A percentile compares a stretch with the other conserved stretches of the same genome.
Evolutionary conservation across 352 stramenopile genomes (phyloP).

Genomic region (Phytophthora uliginosa): DNA sequence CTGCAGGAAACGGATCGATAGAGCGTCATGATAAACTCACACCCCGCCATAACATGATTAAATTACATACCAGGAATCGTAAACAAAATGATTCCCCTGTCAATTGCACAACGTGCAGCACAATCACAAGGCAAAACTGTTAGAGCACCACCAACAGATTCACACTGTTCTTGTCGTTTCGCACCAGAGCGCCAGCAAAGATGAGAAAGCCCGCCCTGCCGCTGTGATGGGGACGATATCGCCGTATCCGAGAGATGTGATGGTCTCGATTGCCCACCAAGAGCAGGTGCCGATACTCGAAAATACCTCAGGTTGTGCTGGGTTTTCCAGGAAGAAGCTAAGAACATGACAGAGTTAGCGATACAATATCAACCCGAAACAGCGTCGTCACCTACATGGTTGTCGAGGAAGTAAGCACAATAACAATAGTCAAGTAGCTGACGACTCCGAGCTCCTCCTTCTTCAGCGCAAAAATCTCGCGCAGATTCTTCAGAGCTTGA

Average conservation of each 20-base stretch:
- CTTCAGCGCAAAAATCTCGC: constrained; percentile 80
- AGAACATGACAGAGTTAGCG: no score
- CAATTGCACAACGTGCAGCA: neutral
- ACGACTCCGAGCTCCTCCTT: constrained; percentile 83
- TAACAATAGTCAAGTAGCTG: constrained; percentile 82
- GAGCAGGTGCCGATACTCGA: constrained; percentile 80
- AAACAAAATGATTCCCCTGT: constrained; percentile 86
- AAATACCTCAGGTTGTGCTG: constrained; percentile 77
- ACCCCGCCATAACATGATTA: neutral
- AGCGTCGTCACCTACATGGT: constrained; percentile 62
- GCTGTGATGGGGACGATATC: constrained; percentile 86
- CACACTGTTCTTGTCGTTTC: neutral
- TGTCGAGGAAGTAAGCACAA: constrained; percentile 86
- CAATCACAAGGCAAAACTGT: neutral
- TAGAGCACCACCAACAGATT: neutral
- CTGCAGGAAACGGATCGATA: constrained; percentile 29
- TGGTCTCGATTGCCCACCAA: constrained; percentile 87
- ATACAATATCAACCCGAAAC: no score
- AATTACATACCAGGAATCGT: constrained; percentile 69
- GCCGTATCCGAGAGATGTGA: constrained; percentile 89
- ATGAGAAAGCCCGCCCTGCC: constrained; percentile 76
- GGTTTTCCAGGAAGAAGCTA: constrained; percentile 88
- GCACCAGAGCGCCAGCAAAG: constrained; percentile 71
- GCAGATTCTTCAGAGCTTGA: constrained; percentile 80
- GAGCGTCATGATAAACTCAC: neutral